Base-by-base conservation (phyloP, 192 early-diverging fungal genomes). In the Rhizoclosmatium globosum region DNA sequence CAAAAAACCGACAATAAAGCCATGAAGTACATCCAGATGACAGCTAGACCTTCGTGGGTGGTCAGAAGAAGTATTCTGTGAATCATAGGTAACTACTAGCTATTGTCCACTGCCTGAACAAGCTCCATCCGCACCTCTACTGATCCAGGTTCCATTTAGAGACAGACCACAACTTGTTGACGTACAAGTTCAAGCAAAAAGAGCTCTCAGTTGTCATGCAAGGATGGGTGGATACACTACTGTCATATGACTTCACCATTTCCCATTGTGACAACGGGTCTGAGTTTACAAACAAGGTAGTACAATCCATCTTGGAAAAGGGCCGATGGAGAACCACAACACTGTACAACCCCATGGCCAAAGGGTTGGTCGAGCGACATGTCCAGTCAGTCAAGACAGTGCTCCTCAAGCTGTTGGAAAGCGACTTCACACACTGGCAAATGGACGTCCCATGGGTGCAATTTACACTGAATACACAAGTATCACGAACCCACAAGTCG, bases 111-210 rank as follows among this genome's bases (percentile, higher is more conserved):
- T 62, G 60, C 21, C 6, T 62, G 7, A 62, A 62, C n/a, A 62
- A 62, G 31, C 21, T 62, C 60, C 60, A 62, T 6, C 60, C 60
- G 3, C 60, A 62, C 60, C 60, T 62, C 9, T 62, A 62, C 31
- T 4, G 60, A 4, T 4, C 60, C 3, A 17, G 60, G 6, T 62
- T 62, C 60, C n/a, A 62, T 17, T 21, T 62, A 4, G 31, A 62
- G 60, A 62, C 60, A 4, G 31, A 62, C 60, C 60, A 62, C 60
- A 62, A 62, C 60, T 17, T 21, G 31, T 6, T 62, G 60, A 62
- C 17, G 31, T 23, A 62, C 60, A 4, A 13, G n/a, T 62, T 62
- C 6, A 62, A 17, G 21, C 60, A 62, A 21, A 62, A 62, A 21
- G 9, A 62, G 4, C 60, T 62, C 9, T 31, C 60, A 21, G 31